Evolutionary conservation across 768 basidiomycete genomes (phyloP), one percentile per base, ranked within the genome.

Genomic region (Podaxis mareebaensis): DNA sequence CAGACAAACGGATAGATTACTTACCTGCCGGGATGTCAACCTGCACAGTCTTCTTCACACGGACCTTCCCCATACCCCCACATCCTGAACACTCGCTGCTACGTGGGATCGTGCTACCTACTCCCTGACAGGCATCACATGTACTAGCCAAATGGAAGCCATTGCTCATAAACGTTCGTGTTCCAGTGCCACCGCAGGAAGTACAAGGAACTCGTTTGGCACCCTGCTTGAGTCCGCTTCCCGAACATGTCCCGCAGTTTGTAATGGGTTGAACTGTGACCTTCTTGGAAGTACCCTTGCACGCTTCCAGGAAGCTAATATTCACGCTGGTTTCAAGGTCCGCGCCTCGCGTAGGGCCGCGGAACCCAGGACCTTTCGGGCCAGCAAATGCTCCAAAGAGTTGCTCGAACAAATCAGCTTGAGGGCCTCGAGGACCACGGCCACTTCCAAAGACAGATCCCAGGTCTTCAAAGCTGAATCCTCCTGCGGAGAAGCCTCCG

Each of bases 61-160:
- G 89, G 54, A 99, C 88, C 71, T 95, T 91, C 30, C 97, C 97
- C 33, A 93, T 82, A 17, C 97, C 97, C 36, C 80, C 85, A 73
- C 97, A 99, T 56, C 81, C 78, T 11, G 83, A 81, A 73, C 97
- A 99, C 68, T 90, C 84, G 58, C 88, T 83, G 48, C 84, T 87
- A 28, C 85, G 86, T 61, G 95, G 94, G 38, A 97, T 85, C 2
- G 84, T 85, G 48, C 85, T 86, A 26, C 97, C 97, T 30, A 83
- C 81, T 10, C 97, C 97, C 17, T 83, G 80, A 75, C 97, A 99
- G 28, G 84, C 72, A 59, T 81, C 80, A 77, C 97, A 99, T 33
- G 94, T 95, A 65, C 88, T 92, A 24, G 95, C 89, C 94, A 99
- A 96, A 73, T 95, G 92, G 85, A 99, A 99, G 17, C 97, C 97